These are phyloP conservation scores for Tetrapisispora namnaoensis DNA, from an alignment of 805 yeast species.

Conservation along the genomic window DNA sequence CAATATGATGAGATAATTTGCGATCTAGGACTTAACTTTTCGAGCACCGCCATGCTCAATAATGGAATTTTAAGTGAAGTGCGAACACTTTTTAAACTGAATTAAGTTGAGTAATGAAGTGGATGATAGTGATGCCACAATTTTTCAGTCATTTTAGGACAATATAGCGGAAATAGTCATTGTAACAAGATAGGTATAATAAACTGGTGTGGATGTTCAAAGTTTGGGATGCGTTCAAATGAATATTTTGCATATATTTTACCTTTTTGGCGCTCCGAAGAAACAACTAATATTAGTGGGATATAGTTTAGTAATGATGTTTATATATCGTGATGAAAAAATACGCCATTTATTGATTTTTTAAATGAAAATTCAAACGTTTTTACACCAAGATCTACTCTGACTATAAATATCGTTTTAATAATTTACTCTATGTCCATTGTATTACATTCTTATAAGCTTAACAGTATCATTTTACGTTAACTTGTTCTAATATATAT, in stretches of 20 bases:
- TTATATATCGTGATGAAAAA: constrained; percentile 28
- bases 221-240: not conserved
- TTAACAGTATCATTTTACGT: too few species aligned
- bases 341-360: constrained; percentile 27
- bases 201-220: constrained; percentile 4
- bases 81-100: constrained; percentile 31
- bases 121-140: too few species aligned
- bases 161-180: not conserved
- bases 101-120: not conserved
- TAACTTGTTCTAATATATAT: too few species aligned
- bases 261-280: too few species aligned
- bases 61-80: constrained; percentile 29
- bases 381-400: constrained; percentile 36
- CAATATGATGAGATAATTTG: constrained; percentile 45
- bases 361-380: constrained; percentile 29
- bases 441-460: too few species aligned
- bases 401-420: constrained; percentile 15
- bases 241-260: too few species aligned
- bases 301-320: not conserved
- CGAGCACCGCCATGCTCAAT: constrained; percentile 41
- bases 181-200: too few species aligned
- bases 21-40: constrained; percentile 37
- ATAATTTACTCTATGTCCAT: not conserved
- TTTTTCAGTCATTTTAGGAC: too few species aligned
- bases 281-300: too few species aligned